Base-by-base conservation (phyloP, 2,329 filamentous ascomycete species). In the Arthrobotrys megalospora region DNA sequence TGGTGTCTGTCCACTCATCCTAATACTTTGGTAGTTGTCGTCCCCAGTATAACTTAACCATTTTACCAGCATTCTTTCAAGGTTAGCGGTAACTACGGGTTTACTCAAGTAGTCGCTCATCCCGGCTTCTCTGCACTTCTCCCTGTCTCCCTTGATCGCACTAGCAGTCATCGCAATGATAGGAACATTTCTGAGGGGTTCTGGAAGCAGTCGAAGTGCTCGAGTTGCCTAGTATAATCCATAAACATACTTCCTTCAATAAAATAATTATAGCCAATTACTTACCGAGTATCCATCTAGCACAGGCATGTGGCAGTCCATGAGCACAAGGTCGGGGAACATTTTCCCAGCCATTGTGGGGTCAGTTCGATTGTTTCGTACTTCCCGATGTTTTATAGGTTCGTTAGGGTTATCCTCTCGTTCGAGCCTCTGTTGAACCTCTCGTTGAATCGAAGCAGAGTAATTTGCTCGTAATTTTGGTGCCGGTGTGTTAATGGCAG, bases 121-220 rank as follows among this genome's bases (percentile, higher is more conserved):
- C 36, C 92, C 92, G 7, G 91, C 90, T 78, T 87, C 88, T 76
- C 89, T 88, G 82, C 91, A 93, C 82, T 93, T 93, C 82, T 93
- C 91, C 60, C 88, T 87, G 81, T 94, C 92, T 3, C 92, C 92
- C 82, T 93, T 91, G 47, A 93, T 93, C 0, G 92, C 92, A 3
- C 90, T 92, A 3, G 91, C 92, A 0, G 92, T 94, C 91, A 94
- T 93, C n/a, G 92, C 92, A 43, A 94, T 90, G 63, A 94, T 93
- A 0, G 91, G 91, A 4, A 93, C 90, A 50, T 90, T 86, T 68
- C 87, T 55, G 6, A 82, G 53, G 60, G 79, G 80, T 32, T 76
- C 75, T 3, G 86, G 3, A 89, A 86, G 65, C 88, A 87, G 1
- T 85, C 68, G 34, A 16, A 73, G 45, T 24, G 68, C 76, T 52